phyloP scores from a whole-genome alignment of 768 basidiomycete species.

The Gymnopilus dilepis region DNA sequence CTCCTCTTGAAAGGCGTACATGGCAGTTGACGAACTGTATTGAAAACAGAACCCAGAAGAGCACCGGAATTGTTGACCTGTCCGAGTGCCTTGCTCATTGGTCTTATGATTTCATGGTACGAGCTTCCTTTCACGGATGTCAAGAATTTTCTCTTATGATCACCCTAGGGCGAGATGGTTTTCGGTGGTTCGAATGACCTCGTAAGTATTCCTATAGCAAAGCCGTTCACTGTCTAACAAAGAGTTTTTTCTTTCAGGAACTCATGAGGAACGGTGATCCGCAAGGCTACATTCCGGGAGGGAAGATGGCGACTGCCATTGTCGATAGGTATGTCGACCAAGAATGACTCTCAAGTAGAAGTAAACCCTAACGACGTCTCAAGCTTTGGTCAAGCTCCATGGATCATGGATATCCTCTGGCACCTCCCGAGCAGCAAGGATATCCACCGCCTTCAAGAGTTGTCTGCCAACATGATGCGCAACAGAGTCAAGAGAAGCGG shows the following conservation, averaged over 20 bases:
- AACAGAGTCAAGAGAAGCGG: not conserved
- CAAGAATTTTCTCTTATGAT: too few relatives aligned
- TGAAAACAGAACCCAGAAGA: not conserved
- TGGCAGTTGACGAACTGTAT: constrained; percentile 5
- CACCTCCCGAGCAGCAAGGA: constrained; percentile 1
- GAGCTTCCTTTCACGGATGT: not conserved
- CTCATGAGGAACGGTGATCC: constrained; percentile 4
- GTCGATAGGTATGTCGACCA: not conserved
- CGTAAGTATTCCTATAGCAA: not conserved
- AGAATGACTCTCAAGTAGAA: not conserved
- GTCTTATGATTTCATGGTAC: constrained; percentile 5
- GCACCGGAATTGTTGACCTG: constrained; percentile 3
- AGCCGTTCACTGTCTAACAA: not conserved
- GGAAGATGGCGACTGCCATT: constrained; percentile 6
- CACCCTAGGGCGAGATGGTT: not conserved
- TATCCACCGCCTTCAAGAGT: not conserved
- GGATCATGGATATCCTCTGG: constrained; percentile 5
- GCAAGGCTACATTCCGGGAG: not conserved
- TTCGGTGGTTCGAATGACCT: constrained; percentile 3
- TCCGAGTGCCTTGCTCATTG: constrained; percentile 4
- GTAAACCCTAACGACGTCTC: not conserved
- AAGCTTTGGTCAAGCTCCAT: constrained; percentile 1
- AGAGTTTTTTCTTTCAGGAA: not conserved
- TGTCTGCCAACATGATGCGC: constrained; percentile 3
- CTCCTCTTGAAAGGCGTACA: constrained; percentile 1